Base-by-base conservation (phyloP, 1,284 basidiomycete species). In the Ustilago tritici region DNA sequence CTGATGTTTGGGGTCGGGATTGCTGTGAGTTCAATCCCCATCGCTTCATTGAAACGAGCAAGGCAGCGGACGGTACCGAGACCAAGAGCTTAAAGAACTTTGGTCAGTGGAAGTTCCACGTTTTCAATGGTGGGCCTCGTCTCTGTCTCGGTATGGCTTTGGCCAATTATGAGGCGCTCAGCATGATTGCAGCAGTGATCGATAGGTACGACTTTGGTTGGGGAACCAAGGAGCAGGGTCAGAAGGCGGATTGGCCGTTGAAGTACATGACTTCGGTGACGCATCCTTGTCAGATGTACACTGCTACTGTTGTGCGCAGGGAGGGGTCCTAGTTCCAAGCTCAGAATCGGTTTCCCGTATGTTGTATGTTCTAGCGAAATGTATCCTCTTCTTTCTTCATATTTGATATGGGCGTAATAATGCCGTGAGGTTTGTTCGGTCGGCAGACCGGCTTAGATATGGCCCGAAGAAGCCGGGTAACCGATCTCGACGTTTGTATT, bases 141-240 rank as follows among this genome's bases (percentile, higher is more conserved):
- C 74, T 82, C n/a, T 83, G 82, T 49, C 68, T 83, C 11, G 82
- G 82, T 32, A 76, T 78, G 80, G 78, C 69, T 19, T 56, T 83
- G 12, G 81, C 81, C 55, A 80, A 71, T 43, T 82, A 78, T 56
- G 81, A 82, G 54, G 80, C 70, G 8, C 56, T 80, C 35, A 65
- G 65, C 56, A 66, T 73, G 56, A 46, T 68, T 7, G 65, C 71
- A 0, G 72, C 72, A 12, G 69, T 76, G 14, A 61, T 72, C 17
- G 60, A 63, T 46, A 38, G 72, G 19, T 82, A 76, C 65, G 70
- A 82, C 19, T 74, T 80, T 40, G 67, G 64, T 12, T 82, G 80
- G 80, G 80, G 68, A 4, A 61, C 59, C 28, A 57, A 66, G 41
- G 76, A 52, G 36, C 76, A 82, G 53, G 80, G 80, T n/a, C 80